A percentile compares a stretch with the other conserved stretches of the same genome.
Evolutionary conservation across 306 rosid genomes (phyloP).

Genomic region (Cyamopsis tetragonoloba): DNA sequence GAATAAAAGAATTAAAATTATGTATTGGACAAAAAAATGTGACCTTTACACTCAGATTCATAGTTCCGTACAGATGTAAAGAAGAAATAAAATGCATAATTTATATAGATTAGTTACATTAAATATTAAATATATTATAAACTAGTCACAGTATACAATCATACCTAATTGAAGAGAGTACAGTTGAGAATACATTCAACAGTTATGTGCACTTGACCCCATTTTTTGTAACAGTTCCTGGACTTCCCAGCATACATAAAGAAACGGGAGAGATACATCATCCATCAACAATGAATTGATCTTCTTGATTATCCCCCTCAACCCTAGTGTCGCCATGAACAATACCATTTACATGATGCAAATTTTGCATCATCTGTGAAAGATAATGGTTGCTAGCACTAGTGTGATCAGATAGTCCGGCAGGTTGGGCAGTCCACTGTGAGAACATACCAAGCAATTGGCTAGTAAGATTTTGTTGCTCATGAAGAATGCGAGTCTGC

Average conservation of each 20-base stretch:
- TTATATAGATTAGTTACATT: constrained; percentile 45
- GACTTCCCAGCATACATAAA: constrained; percentile 19
- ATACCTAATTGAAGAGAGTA: constrained; percentile 40
- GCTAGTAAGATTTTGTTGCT: constrained; percentile 78
- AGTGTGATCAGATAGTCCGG: constrained; percentile 79
- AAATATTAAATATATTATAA: constrained; percentile 32
- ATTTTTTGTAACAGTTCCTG: constrained; percentile 29
- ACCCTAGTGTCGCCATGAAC: constrained; percentile 84
- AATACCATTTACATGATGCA: constrained; percentile 86
- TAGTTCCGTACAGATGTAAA: constrained; percentile 20
- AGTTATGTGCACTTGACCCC: constrained; percentile 45
- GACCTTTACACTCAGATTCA: constrained; percentile 34
- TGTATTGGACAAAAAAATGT: constrained; percentile 32
- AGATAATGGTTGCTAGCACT: constrained; percentile 87
- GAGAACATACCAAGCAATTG: constrained; percentile 84
- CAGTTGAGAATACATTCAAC: constrained; percentile 41
- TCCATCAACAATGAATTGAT: constrained; percentile 88
- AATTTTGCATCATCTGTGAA: constrained; percentile 93
- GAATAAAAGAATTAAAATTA: constrained; percentile 21
- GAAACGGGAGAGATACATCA: constrained; percentile 34
- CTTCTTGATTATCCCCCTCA: constrained; percentile 91
- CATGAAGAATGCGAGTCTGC: constrained; percentile 82
- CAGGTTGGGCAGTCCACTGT: constrained; percentile 88
- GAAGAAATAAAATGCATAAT: constrained; percentile 28
- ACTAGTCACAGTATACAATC: constrained; percentile 45